These are phyloP conservation scores for Exophiala xenobiotica DNA, from an alignment of 2,329 filamentous ascomycete species.

Conservation along the genomic window DNA sequence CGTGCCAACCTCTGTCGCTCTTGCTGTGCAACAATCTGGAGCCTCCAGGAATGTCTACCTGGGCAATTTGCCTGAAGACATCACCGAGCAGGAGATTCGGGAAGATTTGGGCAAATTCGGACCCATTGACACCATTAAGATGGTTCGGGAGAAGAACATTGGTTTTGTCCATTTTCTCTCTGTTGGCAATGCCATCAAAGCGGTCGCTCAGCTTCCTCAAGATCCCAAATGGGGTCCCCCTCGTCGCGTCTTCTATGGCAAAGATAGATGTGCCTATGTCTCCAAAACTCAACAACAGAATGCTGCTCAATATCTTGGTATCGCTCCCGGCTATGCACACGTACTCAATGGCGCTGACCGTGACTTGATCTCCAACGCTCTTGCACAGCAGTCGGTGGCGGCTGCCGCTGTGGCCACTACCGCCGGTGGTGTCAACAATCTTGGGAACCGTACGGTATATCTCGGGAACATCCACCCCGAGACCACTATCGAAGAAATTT, in stretches of 20 bases:
- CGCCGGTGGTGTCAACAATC: conserved; percentile 93
- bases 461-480: conserved; percentile 98
- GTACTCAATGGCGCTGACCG: conserved; percentile 94
- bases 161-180: conserved; percentile 97
- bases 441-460: conserved; percentile 96
- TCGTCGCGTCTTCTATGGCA: conserved; percentile 95
- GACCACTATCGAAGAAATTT: conserved; percentile 98
- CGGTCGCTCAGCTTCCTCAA: conserved; percentile 91
- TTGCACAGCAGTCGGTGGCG: conserved; percentile 96
- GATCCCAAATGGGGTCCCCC: conserved; percentile 96
- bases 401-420: conserved; percentile 95
- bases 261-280: conserved; percentile 96
- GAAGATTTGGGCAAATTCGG: conserved; percentile 97
- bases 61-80: conserved; percentile 87
- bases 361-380: conserved; percentile 91
- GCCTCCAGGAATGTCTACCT: conserved; percentile 97
- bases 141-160: conserved; percentile 96
- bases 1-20: conserved; percentile 93
- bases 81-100: conserved; percentile 84
- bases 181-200: conserved; percentile 97
- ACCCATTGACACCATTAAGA: conserved; percentile 94
- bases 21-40: conserved; percentile 95
- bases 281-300: conserved; percentile 99
- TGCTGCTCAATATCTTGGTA: conserved; percentile 94
- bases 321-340: conserved; percentile 93